Evolutionary conservation across 164 flowering plant species (phyloP).

Genomic region (Malania oleifera): DNA sequence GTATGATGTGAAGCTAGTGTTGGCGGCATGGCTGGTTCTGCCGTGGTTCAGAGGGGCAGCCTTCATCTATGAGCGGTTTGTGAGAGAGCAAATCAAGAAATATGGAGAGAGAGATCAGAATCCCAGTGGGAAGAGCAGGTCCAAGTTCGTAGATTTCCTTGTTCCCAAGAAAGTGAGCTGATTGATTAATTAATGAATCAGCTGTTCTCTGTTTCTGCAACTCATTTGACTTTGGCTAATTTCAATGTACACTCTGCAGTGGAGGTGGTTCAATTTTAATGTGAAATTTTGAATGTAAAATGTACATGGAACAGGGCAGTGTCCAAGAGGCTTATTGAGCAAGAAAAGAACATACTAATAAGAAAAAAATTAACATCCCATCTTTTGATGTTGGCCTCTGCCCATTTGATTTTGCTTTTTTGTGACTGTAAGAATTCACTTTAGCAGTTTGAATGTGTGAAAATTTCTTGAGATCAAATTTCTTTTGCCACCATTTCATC

Average conservation of each 20-base stretch:
- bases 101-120: conserved; percentile 12
- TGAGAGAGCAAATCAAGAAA: conserved; percentile 49
- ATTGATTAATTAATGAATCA: no score
- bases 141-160: conserved; percentile 34
- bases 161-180: conserved; percentile 29
- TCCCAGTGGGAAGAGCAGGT: conserved; percentile 30
- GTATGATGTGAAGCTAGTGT: conserved; percentile 49
- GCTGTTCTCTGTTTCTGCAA: background rate
- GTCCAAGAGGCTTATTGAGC: conserved; percentile 30
- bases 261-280: background rate
- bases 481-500: no score
- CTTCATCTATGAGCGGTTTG: conserved; percentile 57
- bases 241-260: background rate
- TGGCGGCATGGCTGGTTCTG: conserved; percentile 56
- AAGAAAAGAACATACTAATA: background rate
- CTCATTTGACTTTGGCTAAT: background rate
- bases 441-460: no score
- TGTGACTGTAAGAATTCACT: no score
- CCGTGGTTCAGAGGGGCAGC: conserved; percentile 70
- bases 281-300: background rate
- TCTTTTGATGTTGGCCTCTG: no score
- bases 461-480: no score
- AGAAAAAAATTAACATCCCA: no score
- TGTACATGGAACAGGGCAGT: conserved; percentile 20
- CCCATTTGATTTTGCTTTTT: no score